Percentiles rank a stretch among this genome's conserved stretches.
Conservation (phyloP, 371 early-diverging fungal species). For the Cokeromyces recurvatus region DNA sequence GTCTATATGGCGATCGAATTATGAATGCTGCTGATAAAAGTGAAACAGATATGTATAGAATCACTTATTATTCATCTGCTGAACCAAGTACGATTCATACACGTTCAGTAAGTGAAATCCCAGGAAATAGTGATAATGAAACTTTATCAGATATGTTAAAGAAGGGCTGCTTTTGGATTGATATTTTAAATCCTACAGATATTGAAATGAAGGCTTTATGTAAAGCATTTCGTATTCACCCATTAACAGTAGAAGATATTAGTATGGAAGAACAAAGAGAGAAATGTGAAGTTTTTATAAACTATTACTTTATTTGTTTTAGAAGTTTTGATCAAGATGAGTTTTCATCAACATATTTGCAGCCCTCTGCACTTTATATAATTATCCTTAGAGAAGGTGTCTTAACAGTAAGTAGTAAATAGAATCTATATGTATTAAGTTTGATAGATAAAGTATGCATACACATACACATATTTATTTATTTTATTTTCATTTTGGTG, state of each 20-base stretch:
- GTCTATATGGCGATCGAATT: conserved; percentile 24
- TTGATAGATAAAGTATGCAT: not conserved
- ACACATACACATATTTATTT: not conserved
- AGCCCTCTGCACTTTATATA: conserved; percentile 79
- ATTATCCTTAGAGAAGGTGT: conserved; percentile 78
- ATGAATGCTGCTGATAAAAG: not conserved
- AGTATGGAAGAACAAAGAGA: conserved; percentile 86
- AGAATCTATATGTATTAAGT: no score
- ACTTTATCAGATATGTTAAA: conserved; percentile 30
- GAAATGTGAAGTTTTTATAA: conserved; percentile 87
- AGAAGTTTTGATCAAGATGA: conserved; percentile 71
- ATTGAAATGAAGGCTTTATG: conserved; percentile 60
- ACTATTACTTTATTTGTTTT: conserved; percentile 90
- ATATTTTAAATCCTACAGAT: conserved; percentile 70
- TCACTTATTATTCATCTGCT: conserved; percentile 35
- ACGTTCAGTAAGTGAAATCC: conserved; percentile 32
- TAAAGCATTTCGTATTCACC: conserved; percentile 73
- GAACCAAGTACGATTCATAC: conserved; percentile 36
- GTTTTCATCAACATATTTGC: conserved; percentile 60
- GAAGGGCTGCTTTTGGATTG: conserved; percentile 80
- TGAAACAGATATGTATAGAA: conserved; percentile 26
- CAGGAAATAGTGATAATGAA: conserved; percentile 14
- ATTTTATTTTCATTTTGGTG: no score
- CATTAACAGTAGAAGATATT: conserved; percentile 90
- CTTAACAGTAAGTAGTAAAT: conserved; percentile 55